Conservation (phyloP, 2,329 filamentous ascomycete species). For the Cryphonectria naterciae region DNA sequence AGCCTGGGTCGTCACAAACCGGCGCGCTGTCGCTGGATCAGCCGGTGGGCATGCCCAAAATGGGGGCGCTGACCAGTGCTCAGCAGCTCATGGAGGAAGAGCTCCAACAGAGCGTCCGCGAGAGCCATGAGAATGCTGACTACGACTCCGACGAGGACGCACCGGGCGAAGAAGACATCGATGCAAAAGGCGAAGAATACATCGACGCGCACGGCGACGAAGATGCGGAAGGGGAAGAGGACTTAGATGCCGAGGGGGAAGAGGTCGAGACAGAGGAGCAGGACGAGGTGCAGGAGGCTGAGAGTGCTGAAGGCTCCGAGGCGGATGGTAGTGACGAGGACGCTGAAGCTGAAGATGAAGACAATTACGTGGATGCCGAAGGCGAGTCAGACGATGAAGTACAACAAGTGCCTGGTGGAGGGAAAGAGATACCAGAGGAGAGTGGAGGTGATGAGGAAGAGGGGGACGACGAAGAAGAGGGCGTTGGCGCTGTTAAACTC, state of each 20-base stretch:
- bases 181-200: constrained; percentile 39
- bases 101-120: constrained; percentile 58
- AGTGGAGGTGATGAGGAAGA: constrained; percentile 34
- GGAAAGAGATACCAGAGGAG: constrained; percentile 29
- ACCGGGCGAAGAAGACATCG: constrained; percentile 35
- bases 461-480: constrained; percentile 55
- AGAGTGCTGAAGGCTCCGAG: constrained; percentile 30
- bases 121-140: constrained; percentile 51
- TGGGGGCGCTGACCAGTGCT: constrained; percentile 44
- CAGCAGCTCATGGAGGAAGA: constrained; percentile 60
- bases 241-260: constrained; percentile 45
- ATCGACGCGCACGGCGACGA: constrained; percentile 39
- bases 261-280: constrained; percentile 40
- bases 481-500: constrained; percentile 61
- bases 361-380: constrained; percentile 38
- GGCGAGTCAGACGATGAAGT: constrained; percentile 36
- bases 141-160: constrained; percentile 43
- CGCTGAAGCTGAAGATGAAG: constrained; percentile 30
- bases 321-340: constrained; percentile 31
- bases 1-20: constrained; percentile 1
- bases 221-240: constrained; percentile 44
- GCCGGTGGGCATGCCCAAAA: constrained; percentile 12
- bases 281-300: constrained; percentile 38
- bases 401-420: constrained; percentile 23
- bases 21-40: neutral